phyloP scores from a whole-genome alignment of 345 rosid species.

The Acer yangbiense region DNA sequence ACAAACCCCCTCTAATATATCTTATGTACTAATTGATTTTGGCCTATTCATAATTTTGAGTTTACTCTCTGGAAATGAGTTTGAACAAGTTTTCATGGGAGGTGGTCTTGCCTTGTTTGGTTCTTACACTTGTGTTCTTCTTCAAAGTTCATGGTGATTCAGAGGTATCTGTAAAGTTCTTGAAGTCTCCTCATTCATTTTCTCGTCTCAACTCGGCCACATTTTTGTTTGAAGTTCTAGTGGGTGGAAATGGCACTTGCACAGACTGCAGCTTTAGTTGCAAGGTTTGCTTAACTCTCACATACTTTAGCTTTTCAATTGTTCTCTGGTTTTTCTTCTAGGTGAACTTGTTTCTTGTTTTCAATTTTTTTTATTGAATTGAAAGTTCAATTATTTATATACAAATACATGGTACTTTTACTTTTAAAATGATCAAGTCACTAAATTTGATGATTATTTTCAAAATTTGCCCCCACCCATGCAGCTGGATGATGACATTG shows the following conservation, averaged over 20 bases:
- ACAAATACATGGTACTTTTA: neutral
- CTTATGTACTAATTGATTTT: slow-evolving; percentile 12
- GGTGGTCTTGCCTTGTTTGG: slow-evolving; percentile 39
- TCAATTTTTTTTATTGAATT: too few species aligned
- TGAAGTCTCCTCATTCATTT: slow-evolving; percentile 57
- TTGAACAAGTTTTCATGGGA: slow-evolving; percentile 36
- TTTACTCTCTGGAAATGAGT: slow-evolving; percentile 40
- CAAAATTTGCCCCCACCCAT: neutral
- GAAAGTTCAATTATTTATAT: too few species aligned
- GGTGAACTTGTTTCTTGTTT: too few species aligned
- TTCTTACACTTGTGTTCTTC: slow-evolving; percentile 34
- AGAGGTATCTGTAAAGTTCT: slow-evolving; percentile 59
- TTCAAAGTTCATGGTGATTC: slow-evolving; percentile 36
- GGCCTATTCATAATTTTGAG: slow-evolving; percentile 7
- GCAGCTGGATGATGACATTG: slow-evolving; percentile 71
- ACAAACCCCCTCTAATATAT: slow-evolving; percentile 19
- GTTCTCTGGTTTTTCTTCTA: too few species aligned
- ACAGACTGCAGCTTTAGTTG: slow-evolving; percentile 59
- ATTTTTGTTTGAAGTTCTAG: slow-evolving; percentile 64
- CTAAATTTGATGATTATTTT: neutral
- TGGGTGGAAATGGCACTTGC: slow-evolving; percentile 53
- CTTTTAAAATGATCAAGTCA: too few species aligned
- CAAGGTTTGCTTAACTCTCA: slow-evolving; percentile 48
- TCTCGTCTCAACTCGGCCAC: slow-evolving; percentile 65
- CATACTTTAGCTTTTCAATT: too few species aligned